Percentiles rank a stretch among this genome's conserved stretches.
Conservation (phyloP, 257 asterid genomes). For the Voacanga thouarsii region DNA sequence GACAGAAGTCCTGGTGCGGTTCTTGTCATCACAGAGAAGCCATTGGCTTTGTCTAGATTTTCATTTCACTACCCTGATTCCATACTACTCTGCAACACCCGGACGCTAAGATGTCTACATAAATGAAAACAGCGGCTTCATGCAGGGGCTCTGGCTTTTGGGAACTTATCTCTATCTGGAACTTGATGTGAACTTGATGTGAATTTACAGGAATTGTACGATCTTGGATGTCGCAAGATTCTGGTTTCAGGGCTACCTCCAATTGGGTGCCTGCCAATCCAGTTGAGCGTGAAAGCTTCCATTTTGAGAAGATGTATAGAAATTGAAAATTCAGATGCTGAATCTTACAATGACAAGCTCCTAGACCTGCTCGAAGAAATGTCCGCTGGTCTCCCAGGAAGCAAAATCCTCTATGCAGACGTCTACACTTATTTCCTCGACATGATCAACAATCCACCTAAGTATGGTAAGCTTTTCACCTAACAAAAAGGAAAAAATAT, state of each 20-base stretch:
- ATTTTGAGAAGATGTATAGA: conserved; percentile 17
- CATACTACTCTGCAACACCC: background rate
- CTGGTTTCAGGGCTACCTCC: conserved; percentile 28
- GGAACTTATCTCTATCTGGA: background rate
- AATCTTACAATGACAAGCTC: conserved; percentile 22
- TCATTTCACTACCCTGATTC: background rate
- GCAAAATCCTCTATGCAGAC: conserved; percentile 25
- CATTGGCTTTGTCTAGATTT: background rate
- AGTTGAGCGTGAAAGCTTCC: conserved; percentile 13
- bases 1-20: no score
- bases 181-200: background rate
- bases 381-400: conserved; percentile 17
- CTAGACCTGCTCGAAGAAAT: background rate
- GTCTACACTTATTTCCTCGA: conserved; percentile 13
- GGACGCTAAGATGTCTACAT: background rate
- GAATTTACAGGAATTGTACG: conserved; percentile 20
- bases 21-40: background rate
- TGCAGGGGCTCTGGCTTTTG: background rate
- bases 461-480: conserved; percentile 13
- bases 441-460: conserved; percentile 19
- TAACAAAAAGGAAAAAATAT: background rate
- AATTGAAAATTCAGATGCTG: conserved; percentile 17
- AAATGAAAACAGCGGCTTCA: background rate
- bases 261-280: conserved; percentile 32
- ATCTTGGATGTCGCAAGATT: conserved; percentile 22